Conservation (phyloP, 768 basidiomycete species). For the Kwoniella shandongensis region DNA sequence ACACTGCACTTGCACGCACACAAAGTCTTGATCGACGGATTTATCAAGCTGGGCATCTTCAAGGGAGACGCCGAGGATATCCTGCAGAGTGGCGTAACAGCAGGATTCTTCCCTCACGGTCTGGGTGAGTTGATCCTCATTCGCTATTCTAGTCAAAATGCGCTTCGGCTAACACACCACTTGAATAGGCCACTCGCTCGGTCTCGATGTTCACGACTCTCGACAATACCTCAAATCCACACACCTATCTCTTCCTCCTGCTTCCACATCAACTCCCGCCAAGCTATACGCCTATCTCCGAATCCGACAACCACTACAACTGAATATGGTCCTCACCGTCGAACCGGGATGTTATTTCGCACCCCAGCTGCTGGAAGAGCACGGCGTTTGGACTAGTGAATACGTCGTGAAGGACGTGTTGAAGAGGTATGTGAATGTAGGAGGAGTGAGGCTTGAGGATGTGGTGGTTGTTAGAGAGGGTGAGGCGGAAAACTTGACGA, state of each 20-base stretch:
- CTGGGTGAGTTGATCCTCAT: slow-evolving; percentile 51
- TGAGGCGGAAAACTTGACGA: slow-evolving; percentile 81
- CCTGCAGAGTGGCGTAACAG: slow-evolving; percentile 70
- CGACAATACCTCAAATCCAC: slow-evolving; percentile 69
- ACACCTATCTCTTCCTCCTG: slow-evolving; percentile 48
- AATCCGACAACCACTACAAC: slow-evolving; percentile 68
- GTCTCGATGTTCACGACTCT: slow-evolving; percentile 92
- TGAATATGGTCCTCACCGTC: slow-evolving; percentile 86
- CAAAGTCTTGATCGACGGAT: slow-evolving; percentile 73
- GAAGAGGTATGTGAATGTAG: slow-evolving; percentile 72
- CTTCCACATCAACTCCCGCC: slow-evolving; percentile 56
- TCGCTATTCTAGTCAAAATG: too few species aligned
- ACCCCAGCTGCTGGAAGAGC: slow-evolving; percentile 60
- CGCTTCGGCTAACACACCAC: too few species aligned
- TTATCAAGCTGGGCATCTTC: slow-evolving; percentile 83
- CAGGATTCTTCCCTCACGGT: slow-evolving; percentile 94
- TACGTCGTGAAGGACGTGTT: slow-evolving; percentile 71
- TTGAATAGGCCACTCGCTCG: slow-evolving; percentile 86
- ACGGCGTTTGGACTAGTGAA: slow-evolving; percentile 48
- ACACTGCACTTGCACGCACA: slow-evolving; percentile 80
- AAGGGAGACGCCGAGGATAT: slow-evolving; percentile 61
- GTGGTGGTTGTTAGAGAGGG: slow-evolving; percentile 73
- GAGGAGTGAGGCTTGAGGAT: slow-evolving; percentile 93
- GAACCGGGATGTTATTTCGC: slow-evolving; percentile 86
- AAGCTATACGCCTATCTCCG: slow-evolving; percentile 78